Evolutionary conservation across 108 stramenopile species (phyloP), one percentile per base, ranked within the genome.

Genomic region (Nitzschia palea): DNA sequence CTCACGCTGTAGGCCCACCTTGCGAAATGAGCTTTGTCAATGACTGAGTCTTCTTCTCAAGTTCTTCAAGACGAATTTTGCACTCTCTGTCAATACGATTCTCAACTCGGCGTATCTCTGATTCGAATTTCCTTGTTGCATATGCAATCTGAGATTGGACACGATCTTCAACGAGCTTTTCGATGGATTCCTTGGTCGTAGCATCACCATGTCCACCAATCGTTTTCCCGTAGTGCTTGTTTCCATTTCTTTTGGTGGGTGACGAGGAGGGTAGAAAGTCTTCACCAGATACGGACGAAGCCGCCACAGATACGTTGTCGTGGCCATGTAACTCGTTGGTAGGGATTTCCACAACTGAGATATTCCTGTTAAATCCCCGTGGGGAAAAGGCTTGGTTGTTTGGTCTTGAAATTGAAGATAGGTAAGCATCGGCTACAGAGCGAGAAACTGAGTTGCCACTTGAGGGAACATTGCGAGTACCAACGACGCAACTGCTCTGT

Each of bases 121-220:
- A 47, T 43, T 70, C 74, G 25, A 83, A 55, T n/a, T 63, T 60
- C 23, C 55, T 63, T 42, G 71, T 54, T 44, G 75, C n/a, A 2
- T 64, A 70, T 8, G 66, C 44, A 12, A 76, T 34, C 5, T 74
- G 58, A 18, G 52, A 48, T 12, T 74, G 56, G 0, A 83, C 45
- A 29, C 74, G 68, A 31, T 71, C 74, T 45, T 78, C 77, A 15
- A 83, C 43, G 10, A 73, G 26, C 14, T 44, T 43, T 9, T 75
- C 70, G 18, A 73, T 74, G 18, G 8, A 10, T n/a, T n/a, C n/a
- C n/a, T n/a, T n/a, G n/a, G n/a, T n/a, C n/a, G n/a, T n/a, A n/a
- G n/a, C n/a, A n/a, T n/a, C n/a, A n/a, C n/a, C n/a, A n/a, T n/a
- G n/a, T n/a, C n/a, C n/a, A n/a, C n/a, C n/a, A n/a, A n/a, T n/a